A percentile compares a stretch with the other conserved stretches of the same genome.
Conservation (phyloP, 23 red algal genomes). For the Cyanidiococcus yangmingshanensis region DNA sequence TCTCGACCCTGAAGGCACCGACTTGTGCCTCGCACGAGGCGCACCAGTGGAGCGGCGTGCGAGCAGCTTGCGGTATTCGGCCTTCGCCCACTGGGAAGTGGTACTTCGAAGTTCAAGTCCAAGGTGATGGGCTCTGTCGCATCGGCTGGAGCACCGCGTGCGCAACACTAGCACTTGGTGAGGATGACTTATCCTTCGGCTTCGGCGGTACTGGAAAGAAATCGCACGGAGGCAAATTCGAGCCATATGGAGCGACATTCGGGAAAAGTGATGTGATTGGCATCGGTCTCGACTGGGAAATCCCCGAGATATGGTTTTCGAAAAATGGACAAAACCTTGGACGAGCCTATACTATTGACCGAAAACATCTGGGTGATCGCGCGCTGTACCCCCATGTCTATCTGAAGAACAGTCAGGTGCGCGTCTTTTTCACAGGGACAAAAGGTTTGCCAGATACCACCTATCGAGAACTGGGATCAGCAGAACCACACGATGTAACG, state of each 20-base stretch:
- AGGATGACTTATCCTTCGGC: conserved; percentile 46
- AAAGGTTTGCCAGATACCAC: conserved; percentile 17
- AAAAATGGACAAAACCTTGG: conserved; percentile 54
- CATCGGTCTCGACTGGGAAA: conserved; percentile 54
- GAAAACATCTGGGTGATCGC: conserved; percentile 20
- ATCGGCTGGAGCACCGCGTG: conserved; percentile 62
- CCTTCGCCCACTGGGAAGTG: conserved; percentile 44
- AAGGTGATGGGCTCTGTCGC: conserved; percentile 72
- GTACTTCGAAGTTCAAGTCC: conserved; percentile 46
- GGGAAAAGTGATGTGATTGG: conserved; percentile 40
- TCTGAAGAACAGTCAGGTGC: conserved; percentile 56
- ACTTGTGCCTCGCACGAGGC: conserved; percentile 34
- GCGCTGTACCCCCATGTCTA: conserved; percentile 41
- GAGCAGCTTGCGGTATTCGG: conserved; percentile 43
- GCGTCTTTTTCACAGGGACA: conserved; percentile 24
- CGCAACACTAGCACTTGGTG: conserved; percentile 47
- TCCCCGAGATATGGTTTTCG: conserved; percentile 37
- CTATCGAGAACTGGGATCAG: conserved; percentile 33
- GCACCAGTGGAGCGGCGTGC: conserved; percentile 41
- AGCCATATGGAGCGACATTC: conserved; percentile 50
- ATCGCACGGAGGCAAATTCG: conserved; percentile 49
- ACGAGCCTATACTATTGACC: conserved; percentile 36
- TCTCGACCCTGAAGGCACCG: conserved; percentile 32
- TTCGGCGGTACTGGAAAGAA: conserved; percentile 77
- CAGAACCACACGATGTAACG: conserved; percentile 20